phyloP scores from a whole-genome alignment of 176 grass and related monocot species.

The Carex parvula region DNA sequence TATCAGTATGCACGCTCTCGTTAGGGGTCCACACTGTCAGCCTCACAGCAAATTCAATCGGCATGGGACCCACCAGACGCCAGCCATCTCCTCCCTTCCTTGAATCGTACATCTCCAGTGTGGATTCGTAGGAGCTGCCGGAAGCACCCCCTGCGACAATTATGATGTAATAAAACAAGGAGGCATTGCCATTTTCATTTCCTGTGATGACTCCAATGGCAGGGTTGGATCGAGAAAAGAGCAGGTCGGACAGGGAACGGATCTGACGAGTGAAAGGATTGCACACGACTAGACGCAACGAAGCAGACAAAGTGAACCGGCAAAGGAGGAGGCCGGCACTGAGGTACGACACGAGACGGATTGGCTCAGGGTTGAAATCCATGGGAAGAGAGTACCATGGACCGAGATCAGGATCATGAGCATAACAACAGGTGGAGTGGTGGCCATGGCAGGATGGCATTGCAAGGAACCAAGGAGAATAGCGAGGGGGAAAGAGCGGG shows the following conservation, averaged over 20 bases:
- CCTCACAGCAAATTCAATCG: slow-evolving; percentile 36
- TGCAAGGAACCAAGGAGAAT: slow-evolving; percentile 34
- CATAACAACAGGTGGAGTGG: not conserved
- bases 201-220: slow-evolving; percentile 28
- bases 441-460: slow-evolving; percentile 7
- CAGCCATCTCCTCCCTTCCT: slow-evolving; percentile 18
- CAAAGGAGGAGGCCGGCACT: slow-evolving; percentile 24
- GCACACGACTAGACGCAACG: slow-evolving; percentile 29
- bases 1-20: slow-evolving; percentile 34
- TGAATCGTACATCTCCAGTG: slow-evolving; percentile 36
- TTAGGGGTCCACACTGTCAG: slow-evolving; percentile 49
- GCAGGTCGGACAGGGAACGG: slow-evolving; percentile 21
- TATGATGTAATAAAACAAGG: slow-evolving; percentile 21
- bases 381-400: slow-evolving; percentile 36
- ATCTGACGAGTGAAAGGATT: slow-evolving; percentile 42
- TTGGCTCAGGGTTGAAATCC: slow-evolving; percentile 14
- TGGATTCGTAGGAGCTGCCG: slow-evolving; percentile 26
- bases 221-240: slow-evolving; percentile 30
- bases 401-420: slow-evolving; percentile 5
- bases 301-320: slow-evolving; percentile 14
- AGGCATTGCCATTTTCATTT: not conserved
- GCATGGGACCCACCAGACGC: slow-evolving; percentile 31
- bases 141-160: slow-evolving; percentile 36
- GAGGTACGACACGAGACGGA: slow-evolving; percentile 34
- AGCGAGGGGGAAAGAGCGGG: not conserved